These are phyloP conservation scores for Termitomyces heimii DNA, from an alignment of 768 basidiomycete species.

Conservation along the genomic window DNA sequence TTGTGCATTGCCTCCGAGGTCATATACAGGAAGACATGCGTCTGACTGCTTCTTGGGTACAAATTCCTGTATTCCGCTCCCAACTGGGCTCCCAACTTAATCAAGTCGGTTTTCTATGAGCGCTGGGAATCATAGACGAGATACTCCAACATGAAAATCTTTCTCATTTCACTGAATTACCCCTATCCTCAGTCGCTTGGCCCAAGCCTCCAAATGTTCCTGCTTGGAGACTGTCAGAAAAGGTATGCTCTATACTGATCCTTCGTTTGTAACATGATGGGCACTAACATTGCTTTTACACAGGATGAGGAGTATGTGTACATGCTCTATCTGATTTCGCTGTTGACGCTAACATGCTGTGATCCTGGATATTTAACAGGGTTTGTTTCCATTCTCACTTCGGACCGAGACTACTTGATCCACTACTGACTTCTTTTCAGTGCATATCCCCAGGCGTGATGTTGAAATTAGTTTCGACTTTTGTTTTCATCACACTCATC, in stretches of 20 bases:
- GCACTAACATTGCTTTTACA: background rate
- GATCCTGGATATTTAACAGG: no score
- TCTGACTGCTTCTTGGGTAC: no score
- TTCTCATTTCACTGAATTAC: background rate
- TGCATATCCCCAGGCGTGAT: no score
- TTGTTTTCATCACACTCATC: no score
- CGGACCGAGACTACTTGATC: background rate
- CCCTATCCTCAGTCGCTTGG: no score
- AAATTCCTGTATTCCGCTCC: background rate
- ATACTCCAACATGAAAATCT: background rate
- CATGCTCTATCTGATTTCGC: background rate
- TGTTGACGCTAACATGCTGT: background rate
- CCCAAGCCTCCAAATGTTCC: no score
- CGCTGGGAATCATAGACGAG: background rate
- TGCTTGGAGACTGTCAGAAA: no score
- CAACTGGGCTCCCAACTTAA: no score
- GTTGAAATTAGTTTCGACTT: no score
- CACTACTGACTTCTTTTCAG: background rate
- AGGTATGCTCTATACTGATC: background rate
- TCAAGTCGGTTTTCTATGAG: background rate
- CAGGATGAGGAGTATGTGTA: background rate
- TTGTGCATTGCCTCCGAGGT: conserved; percentile 33
- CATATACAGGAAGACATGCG: conserved; percentile 19
- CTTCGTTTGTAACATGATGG: no score
- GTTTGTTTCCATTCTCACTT: background rate